phyloP scores from a whole-genome alignment of 768 basidiomycete species.

The Psilocybe azurescens region DNA sequence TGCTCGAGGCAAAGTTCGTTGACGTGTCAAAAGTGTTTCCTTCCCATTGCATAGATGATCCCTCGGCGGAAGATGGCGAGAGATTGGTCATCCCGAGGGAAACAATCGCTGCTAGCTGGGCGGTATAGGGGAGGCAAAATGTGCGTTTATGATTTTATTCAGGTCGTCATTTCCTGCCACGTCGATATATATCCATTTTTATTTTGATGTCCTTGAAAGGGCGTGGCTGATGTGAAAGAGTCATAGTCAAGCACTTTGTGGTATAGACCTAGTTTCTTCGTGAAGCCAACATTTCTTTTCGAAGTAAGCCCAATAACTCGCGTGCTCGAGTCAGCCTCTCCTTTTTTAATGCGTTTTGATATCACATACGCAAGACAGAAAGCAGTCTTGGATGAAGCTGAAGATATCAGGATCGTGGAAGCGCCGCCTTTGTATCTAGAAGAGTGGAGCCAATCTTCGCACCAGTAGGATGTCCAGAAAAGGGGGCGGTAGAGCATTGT shows the following conservation, averaged over 20 bases:
- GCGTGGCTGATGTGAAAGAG: conserved; percentile 37
- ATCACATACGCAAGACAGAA: conserved; percentile 71
- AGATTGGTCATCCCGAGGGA: conserved; percentile 63
- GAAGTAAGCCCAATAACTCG: conserved; percentile 68
- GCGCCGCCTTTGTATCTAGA: conserved; percentile 55
- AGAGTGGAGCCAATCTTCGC: conserved; percentile 68
- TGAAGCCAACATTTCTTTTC: conserved; percentile 57
- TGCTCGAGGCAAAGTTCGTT: neutral
- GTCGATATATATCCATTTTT: conserved; percentile 66
- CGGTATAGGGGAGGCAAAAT: conserved; percentile 45
- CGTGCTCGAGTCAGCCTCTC: conserved; percentile 30
- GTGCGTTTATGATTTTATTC: conserved; percentile 47
- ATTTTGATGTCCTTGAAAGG: conserved; percentile 32
- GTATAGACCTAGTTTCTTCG: conserved; percentile 57
- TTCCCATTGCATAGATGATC: conserved; percentile 40
- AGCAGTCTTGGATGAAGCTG: conserved; percentile 75
- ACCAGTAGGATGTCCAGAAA: conserved; percentile 81
- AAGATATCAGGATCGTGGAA: conserved; percentile 60
- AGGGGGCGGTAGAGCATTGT: conserved; percentile 76
- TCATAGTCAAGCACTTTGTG: conserved; percentile 62
- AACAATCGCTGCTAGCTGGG: conserved; percentile 44
- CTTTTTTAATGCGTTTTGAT: conserved; percentile 44
- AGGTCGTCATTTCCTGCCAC: conserved; percentile 61
- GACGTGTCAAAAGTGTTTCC: conserved; percentile 37
- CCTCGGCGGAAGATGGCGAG: conserved; percentile 45